A percentile compares a stretch with the other conserved stretches of the same genome.
phyloP scores from a whole-genome alignment of 208 protist species.

The Wallacemonas sp. region DNA sequence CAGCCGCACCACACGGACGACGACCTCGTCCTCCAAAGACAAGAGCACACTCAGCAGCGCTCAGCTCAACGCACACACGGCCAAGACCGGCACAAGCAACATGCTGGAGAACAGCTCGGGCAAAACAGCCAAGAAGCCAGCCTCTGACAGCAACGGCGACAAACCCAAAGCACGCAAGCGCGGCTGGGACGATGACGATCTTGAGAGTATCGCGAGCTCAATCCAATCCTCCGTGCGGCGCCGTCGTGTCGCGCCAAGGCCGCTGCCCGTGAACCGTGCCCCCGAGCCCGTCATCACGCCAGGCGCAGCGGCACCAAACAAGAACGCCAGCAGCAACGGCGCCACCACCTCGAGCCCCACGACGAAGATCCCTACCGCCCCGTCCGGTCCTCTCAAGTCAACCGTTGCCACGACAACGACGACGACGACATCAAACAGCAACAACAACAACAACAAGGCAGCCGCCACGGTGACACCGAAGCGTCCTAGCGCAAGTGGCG shows the following conservation, averaged over 20 bases:
- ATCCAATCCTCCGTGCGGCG: slow-evolving; percentile 21
- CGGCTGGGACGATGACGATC: slow-evolving; percentile 17
- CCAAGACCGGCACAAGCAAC: slow-evolving; percentile 13
- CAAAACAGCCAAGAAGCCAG: not conserved
- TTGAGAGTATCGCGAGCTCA: slow-evolving; percentile 22
- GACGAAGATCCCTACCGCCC: slow-evolving; percentile 4
- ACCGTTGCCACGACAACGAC: slow-evolving; percentile 8
- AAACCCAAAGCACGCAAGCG: not conserved
- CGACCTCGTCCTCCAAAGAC: not conserved
- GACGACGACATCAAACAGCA: slow-evolving; percentile 1
- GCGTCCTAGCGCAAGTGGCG: not conserved
- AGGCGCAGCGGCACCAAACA: not conserved
- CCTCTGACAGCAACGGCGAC: not conserved
- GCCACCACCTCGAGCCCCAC: not conserved
- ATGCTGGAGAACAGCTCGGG: not conserved
- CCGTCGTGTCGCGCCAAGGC: slow-evolving; percentile 15
- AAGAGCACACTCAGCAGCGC: not conserved
- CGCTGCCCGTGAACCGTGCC: slow-evolving; percentile 8
- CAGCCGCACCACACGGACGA: not conserved
- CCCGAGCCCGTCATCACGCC: not conserved
- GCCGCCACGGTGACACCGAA: not conserved
- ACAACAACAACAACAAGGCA: slow-evolving; percentile 4
- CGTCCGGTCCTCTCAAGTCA: not conserved
- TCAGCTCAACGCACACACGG: slow-evolving; percentile 9
- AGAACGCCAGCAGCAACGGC: not conserved